Percentiles rank a stretch among this genome's conserved stretches.
These are phyloP conservation scores for Metschnikowia dekortorum DNA, from an alignment of 805 yeast genomes.

Conservation along the genomic window DNA sequence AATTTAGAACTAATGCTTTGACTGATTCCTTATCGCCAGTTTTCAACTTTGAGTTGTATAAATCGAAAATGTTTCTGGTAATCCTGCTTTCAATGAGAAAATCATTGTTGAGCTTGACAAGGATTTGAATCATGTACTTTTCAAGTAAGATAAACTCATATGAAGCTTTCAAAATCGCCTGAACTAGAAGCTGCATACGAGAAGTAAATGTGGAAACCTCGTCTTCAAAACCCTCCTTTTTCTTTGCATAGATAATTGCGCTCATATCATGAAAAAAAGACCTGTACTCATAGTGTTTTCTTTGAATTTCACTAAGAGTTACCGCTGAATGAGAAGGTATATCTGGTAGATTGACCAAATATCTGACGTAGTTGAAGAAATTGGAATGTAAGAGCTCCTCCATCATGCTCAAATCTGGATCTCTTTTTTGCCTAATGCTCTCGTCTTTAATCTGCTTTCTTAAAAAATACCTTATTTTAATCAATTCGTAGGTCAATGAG, in stretches of 20 bases:
- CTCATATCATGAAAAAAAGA: constrained; percentile 23
- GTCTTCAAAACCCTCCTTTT: constrained; percentile 27
- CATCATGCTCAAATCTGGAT: constrained; percentile 12
- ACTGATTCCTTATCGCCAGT: constrained; percentile 17
- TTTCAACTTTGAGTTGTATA: constrained; percentile 17
- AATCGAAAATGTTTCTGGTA: constrained; percentile 21
- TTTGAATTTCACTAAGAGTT: constrained; percentile 19
- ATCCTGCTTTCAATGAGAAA: constrained; percentile 26
- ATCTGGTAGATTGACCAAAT: constrained; percentile 28
- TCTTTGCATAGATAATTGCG: constrained; percentile 22
- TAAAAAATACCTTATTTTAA: constrained; percentile 24
- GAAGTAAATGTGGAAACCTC: constrained; percentile 15
- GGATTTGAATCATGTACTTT: constrained; percentile 34
- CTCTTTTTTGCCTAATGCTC: not conserved
- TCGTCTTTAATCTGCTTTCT: constrained; percentile 21
- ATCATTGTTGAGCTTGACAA: constrained; percentile 31
- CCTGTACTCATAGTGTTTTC: constrained; percentile 27
- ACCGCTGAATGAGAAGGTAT: constrained; percentile 10
- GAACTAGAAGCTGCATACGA: constrained; percentile 22
- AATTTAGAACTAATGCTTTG: constrained; percentile 33
- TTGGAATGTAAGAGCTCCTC: constrained; percentile 40
- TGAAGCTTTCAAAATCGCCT: constrained; percentile 30
- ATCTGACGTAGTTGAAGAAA: constrained; percentile 34
- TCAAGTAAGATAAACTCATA: constrained; percentile 38
- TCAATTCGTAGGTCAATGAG: constrained; percentile 26